Percentiles rank a stretch among this genome's conserved stretches.
phyloP scores from a whole-genome alignment of 176 grass and related monocot genomes.

The Triticum turgidum region DNA sequence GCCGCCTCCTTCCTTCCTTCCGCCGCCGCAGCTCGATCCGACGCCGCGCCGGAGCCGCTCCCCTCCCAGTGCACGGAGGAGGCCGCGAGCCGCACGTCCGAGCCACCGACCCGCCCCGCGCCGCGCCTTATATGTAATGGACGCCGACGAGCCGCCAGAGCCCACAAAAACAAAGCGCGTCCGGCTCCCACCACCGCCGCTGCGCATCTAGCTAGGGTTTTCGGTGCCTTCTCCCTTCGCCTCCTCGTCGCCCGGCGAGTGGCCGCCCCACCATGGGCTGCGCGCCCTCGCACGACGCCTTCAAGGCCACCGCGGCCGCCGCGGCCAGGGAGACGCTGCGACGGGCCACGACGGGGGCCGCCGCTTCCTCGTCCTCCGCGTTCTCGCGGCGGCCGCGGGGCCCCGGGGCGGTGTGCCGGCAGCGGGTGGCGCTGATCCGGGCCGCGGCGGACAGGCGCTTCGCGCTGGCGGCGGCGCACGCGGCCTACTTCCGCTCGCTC shows the following conservation, averaged over 20 bases:
- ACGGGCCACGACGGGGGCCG: no score
- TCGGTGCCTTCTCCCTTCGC: no score
- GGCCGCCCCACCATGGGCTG: constrained; percentile 42
- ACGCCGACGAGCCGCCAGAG: constrained; percentile 49
- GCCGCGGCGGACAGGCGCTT: constrained; percentile 50
- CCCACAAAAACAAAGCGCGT: no score
- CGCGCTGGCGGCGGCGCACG: constrained; percentile 68
- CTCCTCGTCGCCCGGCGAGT: no score
- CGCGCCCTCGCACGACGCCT: constrained; percentile 50
- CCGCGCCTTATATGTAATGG: constrained; percentile 27
- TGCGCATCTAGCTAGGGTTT: no score
- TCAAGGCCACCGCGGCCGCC: neutral
- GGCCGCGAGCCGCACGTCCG: neutral
- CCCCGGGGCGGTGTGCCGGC: constrained; percentile 55
- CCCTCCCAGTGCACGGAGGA: neutral
- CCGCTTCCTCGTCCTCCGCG: neutral
- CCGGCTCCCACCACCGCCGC: no score
- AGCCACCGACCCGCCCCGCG: no score
- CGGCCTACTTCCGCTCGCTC: constrained; percentile 73
- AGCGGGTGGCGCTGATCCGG: constrained; percentile 66
- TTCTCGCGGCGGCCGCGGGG: neutral
- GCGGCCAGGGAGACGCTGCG: constrained; percentile 22
- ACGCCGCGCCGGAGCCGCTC: neutral
- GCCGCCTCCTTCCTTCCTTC: neutral
- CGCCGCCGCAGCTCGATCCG: neutral